phyloP scores from a whole-genome alignment of 1,139 yeast genomes.

The Candida neerlandica region DNA sequence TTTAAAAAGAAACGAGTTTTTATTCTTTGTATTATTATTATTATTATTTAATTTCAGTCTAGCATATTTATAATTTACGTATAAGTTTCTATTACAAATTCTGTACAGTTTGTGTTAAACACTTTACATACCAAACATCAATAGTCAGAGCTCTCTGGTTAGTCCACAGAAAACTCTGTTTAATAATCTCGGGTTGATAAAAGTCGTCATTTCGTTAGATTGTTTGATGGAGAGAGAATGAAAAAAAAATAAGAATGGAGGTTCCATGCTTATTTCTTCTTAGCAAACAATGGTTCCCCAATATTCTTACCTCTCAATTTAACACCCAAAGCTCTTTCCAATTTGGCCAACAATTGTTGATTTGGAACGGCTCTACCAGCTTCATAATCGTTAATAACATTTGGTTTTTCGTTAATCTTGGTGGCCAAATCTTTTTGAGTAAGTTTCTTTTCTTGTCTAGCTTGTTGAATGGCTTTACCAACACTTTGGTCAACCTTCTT shows the following conservation, averaged over 20 bases:
- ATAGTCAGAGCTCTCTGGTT: background rate
- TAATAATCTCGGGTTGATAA: background rate
- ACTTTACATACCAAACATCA: background rate
- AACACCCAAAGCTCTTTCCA: conserved; percentile 93
- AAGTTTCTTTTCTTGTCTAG: conserved; percentile 83
- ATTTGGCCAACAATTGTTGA: conserved; percentile 89
- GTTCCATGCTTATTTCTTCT: conserved; percentile 53
- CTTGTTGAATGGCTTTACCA: conserved; percentile 85
- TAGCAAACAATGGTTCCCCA: conserved; percentile 84
- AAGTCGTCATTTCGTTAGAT: conserved; percentile 6
- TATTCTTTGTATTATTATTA: background rate
- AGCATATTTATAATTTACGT: conserved; percentile 3
- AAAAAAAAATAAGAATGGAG: background rate
- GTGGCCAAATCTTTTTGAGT: conserved; percentile 98
- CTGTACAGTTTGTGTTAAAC: background rate
- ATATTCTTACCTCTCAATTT: conserved; percentile 95
- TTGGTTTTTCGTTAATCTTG: conserved; percentile 92
- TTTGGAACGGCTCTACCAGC: conserved; percentile 96
- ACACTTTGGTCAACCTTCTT: conserved; percentile 82
- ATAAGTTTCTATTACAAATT: background rate
- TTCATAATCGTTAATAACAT: conserved; percentile 93
- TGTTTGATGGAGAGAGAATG: too few species aligned
- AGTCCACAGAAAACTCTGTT: background rate
- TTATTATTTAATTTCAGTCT: background rate
- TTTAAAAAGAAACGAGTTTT: background rate